phyloP scores from a whole-genome alignment of 2,329 filamentous ascomycete genomes.

The Tolypocladium nubicola region DNA sequence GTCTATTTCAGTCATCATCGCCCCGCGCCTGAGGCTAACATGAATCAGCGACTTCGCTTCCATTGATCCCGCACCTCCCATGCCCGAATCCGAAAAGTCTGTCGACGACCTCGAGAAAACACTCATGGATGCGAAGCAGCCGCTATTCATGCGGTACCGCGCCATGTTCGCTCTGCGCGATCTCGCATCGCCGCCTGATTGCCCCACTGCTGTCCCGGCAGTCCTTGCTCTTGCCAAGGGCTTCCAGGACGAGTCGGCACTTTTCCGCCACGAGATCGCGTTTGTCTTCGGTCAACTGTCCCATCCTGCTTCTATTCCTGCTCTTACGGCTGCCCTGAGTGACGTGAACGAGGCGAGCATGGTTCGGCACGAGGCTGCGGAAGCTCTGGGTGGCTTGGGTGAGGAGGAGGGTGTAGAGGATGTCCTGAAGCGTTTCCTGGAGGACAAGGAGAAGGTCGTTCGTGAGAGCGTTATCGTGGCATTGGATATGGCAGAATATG shows the following conservation, averaged over 20 bases:
- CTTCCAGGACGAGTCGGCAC: constrained; percentile 73
- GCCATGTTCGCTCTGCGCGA: constrained; percentile 98
- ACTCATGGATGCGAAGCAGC: constrained; percentile 66
- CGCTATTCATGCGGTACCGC: constrained; percentile 86
- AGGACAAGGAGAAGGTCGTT: constrained; percentile 89
- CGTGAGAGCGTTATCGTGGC: constrained; percentile 92
- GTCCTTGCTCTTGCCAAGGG: constrained; percentile 78
- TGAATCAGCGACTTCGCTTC: constrained; percentile 75
- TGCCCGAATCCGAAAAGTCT: constrained; percentile 58
- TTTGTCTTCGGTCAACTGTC: constrained; percentile 97
- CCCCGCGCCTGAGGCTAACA: neutral
- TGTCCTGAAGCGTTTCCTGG: constrained; percentile 67
- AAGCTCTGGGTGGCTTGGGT: constrained; percentile 87
- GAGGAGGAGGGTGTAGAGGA: constrained; percentile 91
- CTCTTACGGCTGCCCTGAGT: constrained; percentile 67
- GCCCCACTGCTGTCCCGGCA: constrained; percentile 81
- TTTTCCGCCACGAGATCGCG: constrained; percentile 95
- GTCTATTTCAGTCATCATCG: constrained; percentile 7
- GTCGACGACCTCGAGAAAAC: constrained; percentile 66
- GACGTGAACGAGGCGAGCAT: constrained; percentile 80
- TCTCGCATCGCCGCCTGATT: constrained; percentile 83
- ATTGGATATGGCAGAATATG: constrained; percentile 95
- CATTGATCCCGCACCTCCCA: constrained; percentile 86
- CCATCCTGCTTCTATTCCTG: constrained; percentile 93
- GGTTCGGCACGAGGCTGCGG: constrained; percentile 95